Conservation (phyloP, 192 early-diverging fungal genomes). For the Chytriomyces confervae region DNA sequence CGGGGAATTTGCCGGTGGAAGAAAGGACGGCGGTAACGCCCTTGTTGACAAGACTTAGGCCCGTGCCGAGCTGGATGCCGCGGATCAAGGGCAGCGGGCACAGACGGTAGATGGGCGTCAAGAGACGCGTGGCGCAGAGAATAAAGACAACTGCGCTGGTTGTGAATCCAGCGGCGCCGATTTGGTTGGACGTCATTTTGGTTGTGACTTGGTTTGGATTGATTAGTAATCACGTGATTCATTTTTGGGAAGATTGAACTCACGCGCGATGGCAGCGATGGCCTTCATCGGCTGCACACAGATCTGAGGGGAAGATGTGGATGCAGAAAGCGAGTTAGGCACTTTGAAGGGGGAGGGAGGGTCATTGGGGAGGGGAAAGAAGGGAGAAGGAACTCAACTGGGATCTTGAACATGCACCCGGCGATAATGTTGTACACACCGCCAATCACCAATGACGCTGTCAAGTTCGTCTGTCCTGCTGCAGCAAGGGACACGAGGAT, state of each 20-base stretch:
- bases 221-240: slow-evolving; percentile 46
- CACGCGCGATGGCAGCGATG: slow-evolving; percentile 77
- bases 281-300: slow-evolving; percentile 95
- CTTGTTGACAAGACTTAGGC: slow-evolving; percentile 68
- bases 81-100: slow-evolving; percentile 65
- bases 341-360: no score
- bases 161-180: slow-evolving; percentile 75
- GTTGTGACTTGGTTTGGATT: slow-evolving; percentile 49
- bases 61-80: slow-evolving; percentile 86
- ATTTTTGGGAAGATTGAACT: not conserved
- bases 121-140: slow-evolving; percentile 67
- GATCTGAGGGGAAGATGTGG: slow-evolving; percentile 48
- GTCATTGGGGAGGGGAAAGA: not conserved
- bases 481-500: slow-evolving; percentile 81
- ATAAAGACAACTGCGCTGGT: slow-evolving; percentile 71
- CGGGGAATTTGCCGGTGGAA: slow-evolving; percentile 53
- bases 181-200: slow-evolving; percentile 31
- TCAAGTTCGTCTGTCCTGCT: slow-evolving; percentile 75
- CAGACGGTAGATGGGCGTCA: slow-evolving; percentile 17
- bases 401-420: slow-evolving; percentile 77
- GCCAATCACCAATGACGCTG: slow-evolving; percentile 82
- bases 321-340: no score
- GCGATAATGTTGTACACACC: slow-evolving; percentile 87
- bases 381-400: slow-evolving; percentile 35
- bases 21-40: slow-evolving; percentile 43